Percentiles rank a stretch among this genome's conserved stretches.
Evolutionary conservation across 2,329 filamentous ascomycete genomes (phyloP).

Genomic region (Aphanoascus verrucosus): DNA sequence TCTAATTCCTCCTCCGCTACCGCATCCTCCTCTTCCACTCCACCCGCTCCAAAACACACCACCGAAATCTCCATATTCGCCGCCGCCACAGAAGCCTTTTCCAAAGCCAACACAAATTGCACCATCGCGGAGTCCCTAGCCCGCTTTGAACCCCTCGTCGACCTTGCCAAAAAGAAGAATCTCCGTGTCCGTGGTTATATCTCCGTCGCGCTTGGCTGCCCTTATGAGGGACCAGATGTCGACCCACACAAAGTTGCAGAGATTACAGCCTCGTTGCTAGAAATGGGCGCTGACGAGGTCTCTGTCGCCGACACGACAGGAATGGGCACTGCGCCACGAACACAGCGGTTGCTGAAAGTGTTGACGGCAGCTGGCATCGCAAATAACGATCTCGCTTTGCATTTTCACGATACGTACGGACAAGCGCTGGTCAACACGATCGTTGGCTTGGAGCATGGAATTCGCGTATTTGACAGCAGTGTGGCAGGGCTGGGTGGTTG

Average conservation of each 20-base stretch:
- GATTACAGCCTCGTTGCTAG: slow-evolving; percentile 49
- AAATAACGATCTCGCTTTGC: slow-evolving; percentile 49
- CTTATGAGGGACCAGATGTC: slow-evolving; percentile 54
- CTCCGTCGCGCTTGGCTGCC: slow-evolving; percentile 53
- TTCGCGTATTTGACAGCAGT: slow-evolving; percentile 53
- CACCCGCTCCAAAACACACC: slow-evolving; percentile 28
- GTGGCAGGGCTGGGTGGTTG: slow-evolving; percentile 55
- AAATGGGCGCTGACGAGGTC: slow-evolving; percentile 57
- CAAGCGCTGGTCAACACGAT: slow-evolving; percentile 54
- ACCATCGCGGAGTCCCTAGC: slow-evolving; percentile 51
- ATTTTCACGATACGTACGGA: slow-evolving; percentile 58
- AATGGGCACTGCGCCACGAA: slow-evolving; percentile 55
- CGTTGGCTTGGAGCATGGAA: slow-evolving; percentile 51
- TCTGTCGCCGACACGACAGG: slow-evolving; percentile 57
- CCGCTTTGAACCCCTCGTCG: slow-evolving; percentile 48
- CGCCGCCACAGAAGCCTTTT: slow-evolving; percentile 55
- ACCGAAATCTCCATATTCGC: slow-evolving; percentile 54
- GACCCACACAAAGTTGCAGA: slow-evolving; percentile 51
- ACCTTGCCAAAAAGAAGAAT: slow-evolving; percentile 44
- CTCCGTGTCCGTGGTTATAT: slow-evolving; percentile 55
- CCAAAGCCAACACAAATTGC: slow-evolving; percentile 56
- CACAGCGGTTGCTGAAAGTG: slow-evolving; percentile 47
- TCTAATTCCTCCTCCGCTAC: slow-evolving; percentile 20
- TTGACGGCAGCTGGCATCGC: slow-evolving; percentile 50
- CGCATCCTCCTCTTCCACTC: slow-evolving; percentile 18